Base-by-base conservation (phyloP, 2,329 filamentous ascomycete species). In the Fusarium heterosporum region DNA sequence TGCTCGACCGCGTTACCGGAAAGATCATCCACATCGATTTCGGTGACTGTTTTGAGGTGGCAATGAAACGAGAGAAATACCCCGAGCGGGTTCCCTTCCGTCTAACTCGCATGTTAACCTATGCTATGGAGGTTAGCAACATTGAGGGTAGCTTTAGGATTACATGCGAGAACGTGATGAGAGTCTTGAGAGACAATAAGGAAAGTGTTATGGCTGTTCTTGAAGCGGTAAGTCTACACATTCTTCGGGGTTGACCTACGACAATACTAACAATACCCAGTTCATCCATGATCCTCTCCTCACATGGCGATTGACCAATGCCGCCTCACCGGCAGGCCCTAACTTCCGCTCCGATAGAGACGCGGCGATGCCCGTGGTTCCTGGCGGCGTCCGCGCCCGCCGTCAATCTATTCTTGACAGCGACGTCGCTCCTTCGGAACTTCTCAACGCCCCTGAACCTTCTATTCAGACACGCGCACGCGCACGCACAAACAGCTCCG, bases 91-190 rank as follows among this genome's bases (percentile, higher is more conserved):
- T 99, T 59, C 96, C 96, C 0, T 99, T 99, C 92, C 90, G 96
- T 58, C 84, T 99, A 46, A 99, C 96, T 4, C 89, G 96, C 70
- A 99, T 99, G 96, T 88, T 99, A 80, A 99, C 96, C 1, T 99
- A 97, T 76, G 96, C 96, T 22, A 99, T 99, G 96, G 96, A 99
- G 81, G 96, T 99, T 55, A 97, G 94, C 85, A 99, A 99, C 76
- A 99, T 99, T 70, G 96, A 99, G 79, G 96, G 96, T 72, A 97
- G 93, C 79, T 99, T 97, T 85, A 89, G 96, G 62, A 98, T 97
- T 58, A 98, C 96, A 8, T 99, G 95, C 73, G 96, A 99, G 80
- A 94, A 97, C 72, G 95, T 97, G 49, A 99, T 99, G 96, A 89
- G 96, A 63, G 94, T 99, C 14, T 83, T 99, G 68, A 86, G 96